These are phyloP conservation scores for Singerocomus rubriflavus DNA, from an alignment of 1,284 basidiomycete genomes.

Conservation along the genomic window DNA sequence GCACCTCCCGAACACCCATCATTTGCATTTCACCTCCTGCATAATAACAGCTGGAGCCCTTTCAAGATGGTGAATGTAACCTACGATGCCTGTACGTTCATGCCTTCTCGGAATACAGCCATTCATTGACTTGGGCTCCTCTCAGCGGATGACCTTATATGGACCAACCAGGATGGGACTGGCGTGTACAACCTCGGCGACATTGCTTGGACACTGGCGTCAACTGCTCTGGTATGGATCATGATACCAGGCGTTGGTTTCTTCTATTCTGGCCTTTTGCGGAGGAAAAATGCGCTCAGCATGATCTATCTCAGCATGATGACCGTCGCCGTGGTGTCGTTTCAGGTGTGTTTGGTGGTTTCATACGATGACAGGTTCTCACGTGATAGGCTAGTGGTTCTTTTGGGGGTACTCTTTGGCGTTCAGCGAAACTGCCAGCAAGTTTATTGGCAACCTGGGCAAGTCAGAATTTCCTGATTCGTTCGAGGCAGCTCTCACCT, in stretches of 20 bases:
- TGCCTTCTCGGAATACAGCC: not conserved
- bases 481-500: conserved; percentile 7
- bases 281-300: conserved; percentile 89
- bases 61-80: conserved; percentile 37
- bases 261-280: conserved; percentile 84
- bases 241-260: conserved; percentile 92
- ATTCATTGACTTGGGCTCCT: conserved; percentile 1
- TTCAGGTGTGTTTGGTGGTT: conserved; percentile 50
- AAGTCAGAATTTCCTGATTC: conserved; percentile 12
- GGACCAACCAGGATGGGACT: conserved; percentile 37
- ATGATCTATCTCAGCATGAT: conserved; percentile 89
- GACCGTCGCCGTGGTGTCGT: conserved; percentile 70
- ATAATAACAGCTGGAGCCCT: not conserved
- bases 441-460: conserved; percentile 65
- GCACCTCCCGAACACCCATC: conserved; percentile 3
- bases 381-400: conserved; percentile 49
- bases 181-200: conserved; percentile 73
- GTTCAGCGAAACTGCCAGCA: conserved; percentile 60
- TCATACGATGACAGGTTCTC: not conserved
- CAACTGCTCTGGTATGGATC: conserved; percentile 80
- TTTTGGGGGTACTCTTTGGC: conserved; percentile 75
- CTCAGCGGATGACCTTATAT: conserved; percentile 42
- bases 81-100: conserved; percentile 34
- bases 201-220: conserved; percentile 74
- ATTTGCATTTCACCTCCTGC: not conserved